A percentile compares a stretch with the other conserved stretches of the same genome.
Evolutionary conservation across 768 basidiomycete genomes (phyloP).

Genomic region (Asterophora parasitica): DNA sequence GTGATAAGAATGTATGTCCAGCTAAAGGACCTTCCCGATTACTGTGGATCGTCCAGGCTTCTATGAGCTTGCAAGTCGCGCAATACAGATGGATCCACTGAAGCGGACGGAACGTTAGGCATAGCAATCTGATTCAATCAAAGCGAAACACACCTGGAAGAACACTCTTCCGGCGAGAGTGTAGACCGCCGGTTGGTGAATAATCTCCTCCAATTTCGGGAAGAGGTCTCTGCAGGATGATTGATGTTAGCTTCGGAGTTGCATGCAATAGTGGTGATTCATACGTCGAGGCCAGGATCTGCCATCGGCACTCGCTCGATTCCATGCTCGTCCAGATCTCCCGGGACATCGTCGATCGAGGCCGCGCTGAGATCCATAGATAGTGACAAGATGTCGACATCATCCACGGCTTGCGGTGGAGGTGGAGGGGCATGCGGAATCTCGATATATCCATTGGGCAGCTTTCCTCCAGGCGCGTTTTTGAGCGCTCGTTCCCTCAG

Average conservation of each 20-base stretch:
- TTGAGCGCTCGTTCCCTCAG: conserved; percentile 71
- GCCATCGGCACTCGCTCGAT: conserved; percentile 90
- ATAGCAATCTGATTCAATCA: not conserved
- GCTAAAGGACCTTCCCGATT: conserved; percentile 18
- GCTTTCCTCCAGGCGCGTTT: conserved; percentile 61
- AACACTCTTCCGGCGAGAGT: conserved; percentile 92
- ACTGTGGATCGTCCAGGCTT: conserved; percentile 59
- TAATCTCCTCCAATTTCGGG: conserved; percentile 64
- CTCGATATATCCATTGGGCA: conserved; percentile 69
- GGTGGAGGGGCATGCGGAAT: conserved; percentile 71
- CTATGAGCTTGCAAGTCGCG: conserved; percentile 85
- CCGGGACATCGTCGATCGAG: conserved; percentile 68
- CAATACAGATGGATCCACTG: conserved; percentile 85
- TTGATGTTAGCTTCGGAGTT: not conserved
- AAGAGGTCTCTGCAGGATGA: conserved; percentile 47
- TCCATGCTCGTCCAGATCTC: conserved; percentile 73
- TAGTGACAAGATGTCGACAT: conserved; percentile 82
- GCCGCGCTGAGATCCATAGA: conserved; percentile 86
- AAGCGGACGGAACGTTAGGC: not conserved
- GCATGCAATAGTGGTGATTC: conserved; percentile 25
- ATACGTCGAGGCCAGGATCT: conserved; percentile 82
- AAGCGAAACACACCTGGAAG: conserved; percentile 64
- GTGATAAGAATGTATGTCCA: not conserved
- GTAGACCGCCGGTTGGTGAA: conserved; percentile 59
- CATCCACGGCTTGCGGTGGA: conserved; percentile 71